phyloP scores from a whole-genome alignment of 306 rosid genomes.

The Gastrolobium bilobum region DNA sequence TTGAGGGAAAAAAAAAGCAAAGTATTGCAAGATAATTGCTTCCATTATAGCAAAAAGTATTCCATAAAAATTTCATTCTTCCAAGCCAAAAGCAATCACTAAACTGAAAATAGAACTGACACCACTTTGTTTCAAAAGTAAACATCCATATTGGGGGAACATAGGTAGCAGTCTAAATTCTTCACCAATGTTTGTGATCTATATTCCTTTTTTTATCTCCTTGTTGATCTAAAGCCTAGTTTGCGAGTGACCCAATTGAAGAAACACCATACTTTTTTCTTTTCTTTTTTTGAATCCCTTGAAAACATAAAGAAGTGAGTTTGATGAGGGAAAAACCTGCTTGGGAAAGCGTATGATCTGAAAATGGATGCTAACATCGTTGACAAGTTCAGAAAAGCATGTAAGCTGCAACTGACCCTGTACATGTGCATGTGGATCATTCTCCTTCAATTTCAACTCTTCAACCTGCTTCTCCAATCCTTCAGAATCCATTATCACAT shows the following conservation, averaged over 20 bases:
- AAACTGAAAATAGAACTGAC: background rate
- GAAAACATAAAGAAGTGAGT: background rate
- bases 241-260: background rate
- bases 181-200: too few relatives aligned
- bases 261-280: background rate
- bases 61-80: background rate
- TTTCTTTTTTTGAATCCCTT: background rate
- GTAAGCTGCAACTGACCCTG: conserved; percentile 57
- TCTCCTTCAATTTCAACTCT: conserved; percentile 45
- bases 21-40: conserved; percentile 21
- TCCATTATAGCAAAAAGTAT: background rate
- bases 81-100: background rate
- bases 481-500: conserved; percentile 45
- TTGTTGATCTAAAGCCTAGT: background rate
- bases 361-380: conserved; percentile 76
- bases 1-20: background rate
- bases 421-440: background rate
- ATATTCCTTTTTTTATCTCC: background rate
- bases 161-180: too few relatives aligned
- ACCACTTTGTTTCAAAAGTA: background rate
- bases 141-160: too few relatives aligned
- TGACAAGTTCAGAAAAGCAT: conserved; percentile 73
- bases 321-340: conserved; percentile 60
- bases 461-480: conserved; percentile 38
- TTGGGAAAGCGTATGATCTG: conserved; percentile 82